phyloP scores from a whole-genome alignment of 1,284 basidiomycete species.

The Malassezia furfur region DNA sequence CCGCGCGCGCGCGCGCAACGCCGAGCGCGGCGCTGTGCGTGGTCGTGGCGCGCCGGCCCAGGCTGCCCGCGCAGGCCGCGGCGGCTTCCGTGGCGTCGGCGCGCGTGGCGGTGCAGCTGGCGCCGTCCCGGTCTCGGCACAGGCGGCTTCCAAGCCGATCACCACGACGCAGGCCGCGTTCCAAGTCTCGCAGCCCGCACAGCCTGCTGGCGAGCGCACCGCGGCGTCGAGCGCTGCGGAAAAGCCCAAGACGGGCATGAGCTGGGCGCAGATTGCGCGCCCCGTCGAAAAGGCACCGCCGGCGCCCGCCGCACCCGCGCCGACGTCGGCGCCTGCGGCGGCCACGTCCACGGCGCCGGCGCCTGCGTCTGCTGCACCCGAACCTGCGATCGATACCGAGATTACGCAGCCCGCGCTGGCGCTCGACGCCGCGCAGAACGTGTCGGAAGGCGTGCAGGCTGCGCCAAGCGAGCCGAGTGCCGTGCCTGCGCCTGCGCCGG shows the following conservation, averaged over 20 bases:
- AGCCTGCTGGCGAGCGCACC: not conserved
- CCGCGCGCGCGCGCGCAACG: conserved; percentile 4
- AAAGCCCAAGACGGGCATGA: conserved; percentile 31
- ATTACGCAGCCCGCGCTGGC: conserved; percentile 6
- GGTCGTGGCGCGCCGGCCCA: conserved; percentile 9
- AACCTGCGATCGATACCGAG: conserved; percentile 3
- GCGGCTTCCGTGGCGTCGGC: conserved; percentile 18
- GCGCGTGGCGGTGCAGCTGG: conserved; percentile 6
- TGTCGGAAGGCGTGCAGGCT: not conserved
- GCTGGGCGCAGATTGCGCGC: conserved; percentile 47
- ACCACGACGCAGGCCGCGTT: conserved; percentile 15
- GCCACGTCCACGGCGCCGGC: not conserved
- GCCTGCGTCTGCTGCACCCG: not conserved
- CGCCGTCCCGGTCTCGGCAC: not conserved
- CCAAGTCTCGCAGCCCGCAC: not conserved
- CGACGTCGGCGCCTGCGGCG: conserved; percentile 13
- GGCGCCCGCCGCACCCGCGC: not conserved
- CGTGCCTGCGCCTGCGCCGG: not conserved
- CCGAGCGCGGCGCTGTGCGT: conserved; percentile 3
- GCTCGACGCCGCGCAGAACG: conserved; percentile 16
- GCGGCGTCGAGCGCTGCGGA: conserved; percentile 17
- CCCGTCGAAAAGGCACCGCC: conserved; percentile 9
- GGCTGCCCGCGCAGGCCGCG: conserved; percentile 13
- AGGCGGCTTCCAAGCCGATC: conserved; percentile 9
- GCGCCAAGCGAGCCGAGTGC: not conserved